Base-by-base conservation (phyloP, 345 rosid species). In the Sisymbrium irio region DNA sequence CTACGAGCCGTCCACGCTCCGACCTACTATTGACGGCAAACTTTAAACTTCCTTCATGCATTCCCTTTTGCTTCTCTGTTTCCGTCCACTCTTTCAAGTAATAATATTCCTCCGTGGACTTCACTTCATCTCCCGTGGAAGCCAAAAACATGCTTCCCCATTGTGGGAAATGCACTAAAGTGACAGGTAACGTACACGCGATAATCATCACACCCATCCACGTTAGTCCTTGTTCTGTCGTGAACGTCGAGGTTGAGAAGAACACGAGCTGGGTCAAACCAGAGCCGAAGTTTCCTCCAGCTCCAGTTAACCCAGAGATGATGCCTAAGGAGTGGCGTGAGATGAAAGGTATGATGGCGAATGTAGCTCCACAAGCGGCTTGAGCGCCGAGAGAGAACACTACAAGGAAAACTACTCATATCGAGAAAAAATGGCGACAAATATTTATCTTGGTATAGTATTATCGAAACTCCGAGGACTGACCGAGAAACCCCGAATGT, bases 341-440 rank as follows among this genome's bases (percentile, higher is more conserved):
- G 58, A 92, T 75, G 88, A 92, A 92, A 14, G 94, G 94, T 32
- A 89, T 86, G 57, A 93, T 74, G 22, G 94, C 98, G 3, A 88
- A 92, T 0, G 92, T 89, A 3, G 98, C 96, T 17, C 98, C 95
- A 41, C 98, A 93, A 0, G 98, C 97, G 0, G 98, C 95, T 78
- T 90, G 97, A 33, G 90, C 91, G 1, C 97, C 98, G 0, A 86
- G 9, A 0, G 96, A 89, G 86, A 90, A 88, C n/a, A n/a, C n/a
- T n/a, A n/a, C n/a, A n/a, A n/a, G n/a, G n/a, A n/a, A n/a, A n/a
- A n/a, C n/a, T n/a, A n/a, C n/a, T n/a, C n/a, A n/a, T n/a, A n/a
- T n/a, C n/a, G n/a, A n/a, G n/a, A n/a, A n/a, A n/a, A n/a, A n/a
- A n/a, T n/a, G n/a, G n/a, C n/a, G n/a, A n/a, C n/a, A n/a, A n/a